Conservation (phyloP, 345 rosid species). For the Hibiscus mutabilis region DNA sequence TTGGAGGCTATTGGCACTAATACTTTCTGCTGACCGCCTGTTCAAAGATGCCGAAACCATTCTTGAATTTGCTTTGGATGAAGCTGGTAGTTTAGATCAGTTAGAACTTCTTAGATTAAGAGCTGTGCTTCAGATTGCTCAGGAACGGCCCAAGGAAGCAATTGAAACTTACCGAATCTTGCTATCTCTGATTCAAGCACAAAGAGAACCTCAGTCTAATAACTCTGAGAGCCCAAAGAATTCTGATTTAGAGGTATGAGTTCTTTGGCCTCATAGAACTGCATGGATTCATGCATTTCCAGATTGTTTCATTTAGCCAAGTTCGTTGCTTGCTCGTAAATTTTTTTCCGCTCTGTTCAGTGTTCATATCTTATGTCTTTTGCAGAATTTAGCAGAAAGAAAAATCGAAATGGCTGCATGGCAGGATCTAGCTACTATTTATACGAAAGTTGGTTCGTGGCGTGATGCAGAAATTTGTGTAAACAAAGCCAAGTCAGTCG, state of each 20-base stretch:
- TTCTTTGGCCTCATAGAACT: not conserved
- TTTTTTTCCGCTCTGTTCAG: too few relatives aligned
- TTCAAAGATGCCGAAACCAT: slow-evolving; percentile 66
- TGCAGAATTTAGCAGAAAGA: slow-evolving; percentile 38
- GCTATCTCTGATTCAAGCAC: slow-evolving; percentile 65
- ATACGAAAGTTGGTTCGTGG: slow-evolving; percentile 58
- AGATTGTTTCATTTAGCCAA: not conserved
- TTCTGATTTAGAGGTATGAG: slow-evolving; percentile 39
- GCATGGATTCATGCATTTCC: not conserved
- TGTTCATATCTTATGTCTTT: slow-evolving; percentile 9
- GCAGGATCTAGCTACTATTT: slow-evolving; percentile 77
- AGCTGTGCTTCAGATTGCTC: slow-evolving; percentile 73
- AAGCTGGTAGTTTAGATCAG: slow-evolving; percentile 51
- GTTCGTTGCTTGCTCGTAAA: not conserved
- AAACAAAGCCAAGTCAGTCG: slow-evolving; percentile 59
- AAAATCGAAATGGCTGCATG: slow-evolving; percentile 63
- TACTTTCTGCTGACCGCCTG: slow-evolving; percentile 64
- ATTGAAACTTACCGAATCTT: slow-evolving; percentile 71
- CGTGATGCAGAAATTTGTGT: slow-evolving; percentile 65
- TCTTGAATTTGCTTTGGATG: slow-evolving; percentile 69
- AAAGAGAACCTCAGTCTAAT: slow-evolving; percentile 42
- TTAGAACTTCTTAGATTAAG: slow-evolving; percentile 74
- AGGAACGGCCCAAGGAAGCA: slow-evolving; percentile 76
- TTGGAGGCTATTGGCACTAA: slow-evolving; percentile 67
- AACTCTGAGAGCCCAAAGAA: slow-evolving; percentile 20